A percentile compares a stretch with the other conserved stretches of the same genome.
phyloP scores from a whole-genome alignment of 2,329 filamentous ascomycete species.

The Herpotrichia juniperi region DNA sequence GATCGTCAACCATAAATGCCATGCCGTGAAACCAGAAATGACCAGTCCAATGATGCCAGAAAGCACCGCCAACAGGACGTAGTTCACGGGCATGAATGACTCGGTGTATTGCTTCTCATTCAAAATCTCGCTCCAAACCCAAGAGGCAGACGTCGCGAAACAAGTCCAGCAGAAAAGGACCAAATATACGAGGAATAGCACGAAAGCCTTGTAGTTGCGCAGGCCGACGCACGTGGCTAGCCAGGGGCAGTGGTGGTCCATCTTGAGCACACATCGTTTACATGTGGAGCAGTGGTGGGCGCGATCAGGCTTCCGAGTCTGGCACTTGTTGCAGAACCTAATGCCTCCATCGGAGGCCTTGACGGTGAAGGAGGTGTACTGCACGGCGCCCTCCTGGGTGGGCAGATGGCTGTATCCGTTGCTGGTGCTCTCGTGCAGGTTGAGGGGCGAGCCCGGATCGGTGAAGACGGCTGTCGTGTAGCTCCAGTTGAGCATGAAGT shows the following conservation, averaged over 20 bases:
- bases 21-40: slow-evolving; percentile 84
- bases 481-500: slow-evolving; percentile 80
- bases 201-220: slow-evolving; percentile 92
- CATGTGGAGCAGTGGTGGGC: slow-evolving; percentile 97
- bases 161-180: slow-evolving; percentile 82
- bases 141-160: slow-evolving; percentile 77
- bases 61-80: slow-evolving; percentile 84
- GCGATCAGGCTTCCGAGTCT: slow-evolving; percentile 91
- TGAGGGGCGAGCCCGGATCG: slow-evolving; percentile 73
- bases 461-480: slow-evolving; percentile 96
- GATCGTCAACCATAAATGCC: slow-evolving; percentile 84
- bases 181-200: slow-evolving; percentile 90
- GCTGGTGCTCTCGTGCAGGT: slow-evolving; percentile 24
- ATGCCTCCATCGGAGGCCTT: slow-evolving; percentile 81
- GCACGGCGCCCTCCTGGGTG: slow-evolving; percentile 65
- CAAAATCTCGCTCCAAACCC: slow-evolving; percentile 86
- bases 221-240: slow-evolving; percentile 93
- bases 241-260: slow-evolving; percentile 99
- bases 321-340: slow-evolving; percentile 97
- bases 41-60: slow-evolving; percentile 91
- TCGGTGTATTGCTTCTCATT: slow-evolving; percentile 73
- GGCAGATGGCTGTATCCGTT: slow-evolving; percentile 80
- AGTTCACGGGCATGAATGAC: slow-evolving; percentile 84
- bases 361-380: slow-evolving; percentile 81
- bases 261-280: slow-evolving; percentile 92